Conservation (phyloP, 1,284 basidiomycete species). For the Marasmius sp. region DNA sequence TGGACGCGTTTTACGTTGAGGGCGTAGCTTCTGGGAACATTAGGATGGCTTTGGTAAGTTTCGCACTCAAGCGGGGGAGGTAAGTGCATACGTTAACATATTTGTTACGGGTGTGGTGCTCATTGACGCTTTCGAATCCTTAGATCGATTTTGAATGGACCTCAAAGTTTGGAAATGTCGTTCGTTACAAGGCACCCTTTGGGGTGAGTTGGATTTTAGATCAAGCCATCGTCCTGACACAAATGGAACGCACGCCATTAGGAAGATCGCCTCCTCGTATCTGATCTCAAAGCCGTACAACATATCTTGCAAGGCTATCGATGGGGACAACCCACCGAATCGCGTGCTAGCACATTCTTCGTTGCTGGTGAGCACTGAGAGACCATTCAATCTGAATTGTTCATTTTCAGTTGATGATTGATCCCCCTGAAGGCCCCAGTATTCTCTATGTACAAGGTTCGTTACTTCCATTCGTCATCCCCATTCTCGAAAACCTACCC, state of each 20-base stretch:
- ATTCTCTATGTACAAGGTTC: slow-evolving; percentile 4
- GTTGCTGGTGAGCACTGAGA: slow-evolving; percentile 4
- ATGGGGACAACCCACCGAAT: slow-evolving; percentile 8
- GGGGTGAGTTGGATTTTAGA: neutral
- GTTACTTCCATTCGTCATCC: neutral
- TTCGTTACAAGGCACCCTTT: slow-evolving; percentile 2
- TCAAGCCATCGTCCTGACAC: no score
- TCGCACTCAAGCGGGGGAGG: neutral
- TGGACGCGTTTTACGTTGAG: slow-evolving; percentile 18
- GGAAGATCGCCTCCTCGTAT: slow-evolving; percentile 16
- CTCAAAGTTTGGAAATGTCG: neutral
- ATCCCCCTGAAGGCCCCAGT: neutral
- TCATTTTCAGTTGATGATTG: neutral
- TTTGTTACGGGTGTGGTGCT: no score
- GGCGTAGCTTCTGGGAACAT: neutral
- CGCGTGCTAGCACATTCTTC: neutral
- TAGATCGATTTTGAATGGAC: slow-evolving; percentile 5
- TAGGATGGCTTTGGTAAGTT: neutral
- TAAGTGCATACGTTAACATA: neutral
- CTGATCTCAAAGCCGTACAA: slow-evolving; percentile 19
- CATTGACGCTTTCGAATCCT: neutral
- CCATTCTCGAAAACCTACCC: neutral
- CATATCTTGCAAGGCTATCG: slow-evolving; percentile 17
- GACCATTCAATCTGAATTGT: neutral
- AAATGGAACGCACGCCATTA: neutral